Evolutionary conservation across 441 rosid species (phyloP).

Genomic region (Pelargonium citronellum): DNA sequence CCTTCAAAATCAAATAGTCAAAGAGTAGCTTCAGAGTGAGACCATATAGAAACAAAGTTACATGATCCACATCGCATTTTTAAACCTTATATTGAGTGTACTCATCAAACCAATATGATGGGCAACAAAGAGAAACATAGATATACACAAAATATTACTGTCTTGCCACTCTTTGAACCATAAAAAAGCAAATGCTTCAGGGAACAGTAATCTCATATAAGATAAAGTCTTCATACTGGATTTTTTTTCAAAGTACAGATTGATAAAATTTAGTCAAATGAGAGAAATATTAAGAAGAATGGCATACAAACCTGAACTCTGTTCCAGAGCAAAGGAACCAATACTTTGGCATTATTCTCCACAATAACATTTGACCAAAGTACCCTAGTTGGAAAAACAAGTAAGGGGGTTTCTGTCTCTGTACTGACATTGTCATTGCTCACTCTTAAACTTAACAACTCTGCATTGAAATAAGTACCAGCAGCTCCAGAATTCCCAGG

Average conservation of each 20-base stretch:
- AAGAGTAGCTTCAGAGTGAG: slow-evolving; percentile 18
- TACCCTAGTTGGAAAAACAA: slow-evolving; percentile 80
- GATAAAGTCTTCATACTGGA: not conserved
- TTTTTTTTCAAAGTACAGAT: too few species aligned
- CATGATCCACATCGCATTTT: not conserved
- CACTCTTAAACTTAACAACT: slow-evolving; percentile 77
- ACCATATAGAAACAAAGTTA: not conserved
- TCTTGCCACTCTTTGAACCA: not conserved
- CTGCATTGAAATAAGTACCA: slow-evolving; percentile 89
- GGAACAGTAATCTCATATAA: not conserved
- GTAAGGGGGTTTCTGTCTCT: slow-evolving; percentile 92
- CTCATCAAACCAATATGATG: not conserved
- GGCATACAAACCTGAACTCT: slow-evolving; percentile 74
- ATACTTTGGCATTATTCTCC: slow-evolving; percentile 85
- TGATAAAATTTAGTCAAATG: not conserved
- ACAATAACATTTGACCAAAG: slow-evolving; percentile 89
- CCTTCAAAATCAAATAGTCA: slow-evolving; percentile 41
- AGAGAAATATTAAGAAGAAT: not conserved
- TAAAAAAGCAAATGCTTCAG: slow-evolving; percentile 14
- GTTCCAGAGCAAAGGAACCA: slow-evolving; percentile 93
- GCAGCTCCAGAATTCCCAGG: slow-evolving; percentile 94
- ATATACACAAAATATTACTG: not conserved
- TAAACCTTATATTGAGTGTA: not conserved
- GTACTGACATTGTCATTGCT: slow-evolving; percentile 79
- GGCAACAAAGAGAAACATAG: slow-evolving; percentile 11